phyloP scores from a whole-genome alignment of 2,329 filamentous ascomycete species.

The Talaromyces rugulosus region DNA sequence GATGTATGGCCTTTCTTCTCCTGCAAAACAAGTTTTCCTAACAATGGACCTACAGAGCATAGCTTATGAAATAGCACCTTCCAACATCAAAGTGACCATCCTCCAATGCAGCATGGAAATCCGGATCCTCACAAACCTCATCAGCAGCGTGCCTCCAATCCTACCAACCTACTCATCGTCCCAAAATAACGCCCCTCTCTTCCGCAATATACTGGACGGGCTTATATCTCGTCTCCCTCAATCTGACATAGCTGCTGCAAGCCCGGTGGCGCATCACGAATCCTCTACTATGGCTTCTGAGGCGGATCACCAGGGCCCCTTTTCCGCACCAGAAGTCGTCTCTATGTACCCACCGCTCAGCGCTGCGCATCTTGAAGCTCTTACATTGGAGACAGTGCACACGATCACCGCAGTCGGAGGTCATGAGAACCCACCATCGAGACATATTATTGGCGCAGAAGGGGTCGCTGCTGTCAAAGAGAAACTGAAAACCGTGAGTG shows the following conservation, averaged over 20 bases:
- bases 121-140: constrained; percentile 77
- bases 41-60: constrained; percentile 53
- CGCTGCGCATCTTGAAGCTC: constrained; percentile 61
- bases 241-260: constrained; percentile 2
- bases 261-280: constrained; percentile 7
- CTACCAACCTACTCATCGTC: constrained; percentile 62
- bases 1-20: constrained; percentile 53
- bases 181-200: constrained; percentile 70
- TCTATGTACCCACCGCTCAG: constrained; percentile 72
- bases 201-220: constrained; percentile 76
- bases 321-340: constrained; percentile 47
- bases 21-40: neutral
- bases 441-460: constrained; percentile 91
- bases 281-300: neutral
- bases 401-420: constrained; percentile 88
- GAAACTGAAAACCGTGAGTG: constrained; percentile 92
- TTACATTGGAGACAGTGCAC: constrained; percentile 86
- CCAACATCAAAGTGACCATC: constrained; percentile 94
- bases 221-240: constrained; percentile 73
- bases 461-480: constrained; percentile 86
- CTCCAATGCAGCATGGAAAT: constrained; percentile 95
- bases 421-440: constrained; percentile 88
- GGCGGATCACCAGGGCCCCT: constrained; percentile 19
- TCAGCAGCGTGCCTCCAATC: constrained; percentile 77
- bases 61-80: constrained; percentile 92